Base-by-base conservation (phyloP, 495 filamentous ascomycete genomes). In the Hypoxylon lienhwacheense region DNA sequence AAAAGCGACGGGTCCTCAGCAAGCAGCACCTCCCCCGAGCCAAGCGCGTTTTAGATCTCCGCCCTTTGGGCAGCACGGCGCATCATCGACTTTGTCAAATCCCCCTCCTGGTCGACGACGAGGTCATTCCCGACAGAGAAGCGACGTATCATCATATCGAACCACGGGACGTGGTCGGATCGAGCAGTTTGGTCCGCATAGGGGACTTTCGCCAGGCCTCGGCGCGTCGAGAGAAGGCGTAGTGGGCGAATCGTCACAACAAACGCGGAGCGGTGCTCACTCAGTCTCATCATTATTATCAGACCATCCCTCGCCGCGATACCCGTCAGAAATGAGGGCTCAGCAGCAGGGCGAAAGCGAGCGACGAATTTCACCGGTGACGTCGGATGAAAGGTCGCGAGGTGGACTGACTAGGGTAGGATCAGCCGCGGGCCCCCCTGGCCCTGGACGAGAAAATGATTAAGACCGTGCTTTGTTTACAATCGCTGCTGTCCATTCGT, bases 71-170 rank as follows among this genome's bases (percentile, higher is more conserved):
- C 78, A 82, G 8, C 75, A 81, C 12, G 77, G 79, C 26, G 77
- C 79, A 17, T 31, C 54, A 20, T 77, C 78, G 16, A 67, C 79
- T 1, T 70, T 76, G 24, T 74, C 78, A 5, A 78, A 78, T 28
- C 80, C 75, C 6, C 77, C 84, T 20, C 77, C 81, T 14, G 78
- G 81, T 52, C 76, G 81, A 40, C 76, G 82, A 47, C 73, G 84
- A 37, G 81, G 82, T 21, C 85, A 88, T 61, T 85, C 84, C 19
- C 80, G 87, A 56, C 80, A 87, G 50, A 78, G 85, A 61, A 89
- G 85, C 62, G 87, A 89, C 57, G 70, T 82, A 37, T 82, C 79
- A 29, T 69, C 74, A 24, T 77, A 78, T 55, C 69, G 74, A 20
- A 60, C 70, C 19, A 55, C 66, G 44, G 71, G 53, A 36, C 72